phyloP scores from a whole-genome alignment of 2,329 filamentous ascomycete genomes.

The Sordariomycetes sp. region DNA sequence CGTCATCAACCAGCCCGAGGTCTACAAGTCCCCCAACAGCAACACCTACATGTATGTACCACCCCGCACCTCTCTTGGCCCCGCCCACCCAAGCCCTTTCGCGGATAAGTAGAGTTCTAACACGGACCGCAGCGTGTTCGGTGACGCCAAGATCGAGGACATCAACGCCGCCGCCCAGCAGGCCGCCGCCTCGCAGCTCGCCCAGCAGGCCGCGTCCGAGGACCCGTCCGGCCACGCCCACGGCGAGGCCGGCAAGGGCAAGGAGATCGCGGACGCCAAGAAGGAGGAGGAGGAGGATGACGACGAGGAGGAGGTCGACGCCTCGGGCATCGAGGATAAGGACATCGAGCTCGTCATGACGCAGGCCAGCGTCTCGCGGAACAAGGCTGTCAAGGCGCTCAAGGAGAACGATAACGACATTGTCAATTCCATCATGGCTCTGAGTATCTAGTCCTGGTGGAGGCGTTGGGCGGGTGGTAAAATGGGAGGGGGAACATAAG shows the following conservation, averaged over 20 bases:
- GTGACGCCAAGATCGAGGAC: slow-evolving; percentile 99
- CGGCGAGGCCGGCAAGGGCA: slow-evolving; percentile 55
- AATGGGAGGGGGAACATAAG: neutral
- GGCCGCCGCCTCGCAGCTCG: slow-evolving; percentile 90
- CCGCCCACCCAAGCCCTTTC: neutral
- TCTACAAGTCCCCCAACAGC: slow-evolving; percentile 98
- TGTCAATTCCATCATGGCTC: slow-evolving; percentile 99
- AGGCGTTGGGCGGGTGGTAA: neutral
- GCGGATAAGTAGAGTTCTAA: no score
- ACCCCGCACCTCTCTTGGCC: neutral
- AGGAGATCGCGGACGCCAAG: slow-evolving; percentile 56
- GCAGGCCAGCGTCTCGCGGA: slow-evolving; percentile 90
- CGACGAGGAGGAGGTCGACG: slow-evolving; percentile 91
- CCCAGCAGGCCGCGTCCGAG: slow-evolving; percentile 56
- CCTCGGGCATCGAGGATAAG: slow-evolving; percentile 91
- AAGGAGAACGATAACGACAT: slow-evolving; percentile 99
- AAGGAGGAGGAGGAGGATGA: slow-evolving; percentile 80
- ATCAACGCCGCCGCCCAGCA: slow-evolving; percentile 97
- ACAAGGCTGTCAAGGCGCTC: slow-evolving; percentile 97
- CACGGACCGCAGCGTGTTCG: slow-evolving; percentile 68
- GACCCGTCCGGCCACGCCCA: slow-evolving; percentile 65
- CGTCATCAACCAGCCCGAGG: slow-evolving; percentile 98
- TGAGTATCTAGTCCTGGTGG: slow-evolving; percentile 56
- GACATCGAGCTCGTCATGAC: slow-evolving; percentile 99
- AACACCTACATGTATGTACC: slow-evolving; percentile 92